These are phyloP conservation scores for Suillus paluster DNA, from an alignment of 768 basidiomycete species.

Conservation along the genomic window DNA sequence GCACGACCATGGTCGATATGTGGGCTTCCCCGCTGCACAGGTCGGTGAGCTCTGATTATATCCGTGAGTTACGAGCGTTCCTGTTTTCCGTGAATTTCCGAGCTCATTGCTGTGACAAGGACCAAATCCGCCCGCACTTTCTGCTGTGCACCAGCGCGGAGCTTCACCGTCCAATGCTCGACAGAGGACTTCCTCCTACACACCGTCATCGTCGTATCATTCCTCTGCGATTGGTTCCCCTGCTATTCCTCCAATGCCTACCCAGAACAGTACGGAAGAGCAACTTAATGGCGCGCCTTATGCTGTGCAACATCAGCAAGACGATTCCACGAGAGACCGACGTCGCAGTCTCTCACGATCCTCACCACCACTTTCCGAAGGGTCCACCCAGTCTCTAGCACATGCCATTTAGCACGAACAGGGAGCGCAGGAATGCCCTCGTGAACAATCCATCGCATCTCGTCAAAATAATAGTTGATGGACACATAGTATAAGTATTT, in stretches of 20 bases:
- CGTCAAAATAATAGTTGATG: background rate
- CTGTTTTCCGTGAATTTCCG: background rate
- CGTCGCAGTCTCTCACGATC: background rate
- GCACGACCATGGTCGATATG: slow-evolving; percentile 38
- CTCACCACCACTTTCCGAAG: too few relatives aligned
- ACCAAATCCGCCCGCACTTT: background rate
- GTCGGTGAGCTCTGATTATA: slow-evolving; percentile 12
- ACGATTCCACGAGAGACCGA: background rate
- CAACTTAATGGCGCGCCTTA: background rate
- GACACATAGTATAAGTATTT: background rate
- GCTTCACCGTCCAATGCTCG: slow-evolving; percentile 5
- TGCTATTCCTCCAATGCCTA: slow-evolving; percentile 28
- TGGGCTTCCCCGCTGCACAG: slow-evolving; percentile 36
- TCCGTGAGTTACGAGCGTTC: slow-evolving; percentile 9
- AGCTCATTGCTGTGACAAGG: slow-evolving; percentile 8
- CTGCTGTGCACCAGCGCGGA: background rate
- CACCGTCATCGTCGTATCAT: background rate
- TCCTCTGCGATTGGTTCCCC: slow-evolving; percentile 14
- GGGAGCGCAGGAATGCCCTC: background rate
- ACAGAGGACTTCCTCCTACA: background rate
- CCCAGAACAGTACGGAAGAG: slow-evolving; percentile 7
- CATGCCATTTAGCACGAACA: background rate
- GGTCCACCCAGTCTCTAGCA: too few relatives aligned
- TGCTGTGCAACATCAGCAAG: slow-evolving; percentile 11
- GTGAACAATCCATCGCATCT: background rate